Evolutionary conservation across 2,329 filamentous ascomycete species (phyloP).

Genomic region (Tolypocladium cylindrosporum): DNA sequence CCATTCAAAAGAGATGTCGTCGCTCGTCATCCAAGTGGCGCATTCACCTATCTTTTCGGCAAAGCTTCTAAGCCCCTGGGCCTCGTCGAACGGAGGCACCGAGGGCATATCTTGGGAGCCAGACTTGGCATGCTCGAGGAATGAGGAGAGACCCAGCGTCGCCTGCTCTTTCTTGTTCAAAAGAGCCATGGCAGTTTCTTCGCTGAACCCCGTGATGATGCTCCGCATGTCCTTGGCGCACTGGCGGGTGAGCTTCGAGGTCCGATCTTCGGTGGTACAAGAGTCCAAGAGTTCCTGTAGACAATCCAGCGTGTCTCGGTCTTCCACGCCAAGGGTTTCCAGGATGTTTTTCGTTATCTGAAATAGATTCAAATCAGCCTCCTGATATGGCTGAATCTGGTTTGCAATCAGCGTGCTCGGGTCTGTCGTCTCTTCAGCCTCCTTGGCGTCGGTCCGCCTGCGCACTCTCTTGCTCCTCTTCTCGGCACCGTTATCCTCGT

Average conservation of each 20-base stretch:
- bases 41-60: slow-evolving; percentile 33
- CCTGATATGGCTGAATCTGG: slow-evolving; percentile 47
- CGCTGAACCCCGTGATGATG: slow-evolving; percentile 38
- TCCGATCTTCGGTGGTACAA: slow-evolving; percentile 39
- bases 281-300: slow-evolving; percentile 42
- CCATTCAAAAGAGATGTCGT: slow-evolving; percentile 52
- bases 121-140: slow-evolving; percentile 53
- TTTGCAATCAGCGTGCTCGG: slow-evolving; percentile 40
- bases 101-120: slow-evolving; percentile 38
- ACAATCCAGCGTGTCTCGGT: slow-evolving; percentile 32
- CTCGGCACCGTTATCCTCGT: slow-evolving; percentile 47
- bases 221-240: slow-evolving; percentile 39
- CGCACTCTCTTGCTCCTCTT: slow-evolving; percentile 58
- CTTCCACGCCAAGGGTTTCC: slow-evolving; percentile 43
- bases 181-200: slow-evolving; percentile 42
- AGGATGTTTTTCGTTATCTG: slow-evolving; percentile 44
- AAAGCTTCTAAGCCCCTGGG: slow-evolving; percentile 41
- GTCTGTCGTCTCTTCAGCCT: slow-evolving; percentile 42
- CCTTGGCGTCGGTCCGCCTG: slow-evolving; percentile 38
- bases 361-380: slow-evolving; percentile 45
- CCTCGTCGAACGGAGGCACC: slow-evolving; percentile 40
- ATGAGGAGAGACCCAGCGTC: slow-evolving; percentile 46
- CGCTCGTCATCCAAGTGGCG: slow-evolving; percentile 38
- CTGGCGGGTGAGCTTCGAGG: slow-evolving; percentile 33
- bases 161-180: slow-evolving; percentile 43